Evolutionary conservation across 2,329 filamentous ascomycete species (phyloP), one percentile per base, ranked within the genome.

Genomic region (Curvularia verruculosa): DNA sequence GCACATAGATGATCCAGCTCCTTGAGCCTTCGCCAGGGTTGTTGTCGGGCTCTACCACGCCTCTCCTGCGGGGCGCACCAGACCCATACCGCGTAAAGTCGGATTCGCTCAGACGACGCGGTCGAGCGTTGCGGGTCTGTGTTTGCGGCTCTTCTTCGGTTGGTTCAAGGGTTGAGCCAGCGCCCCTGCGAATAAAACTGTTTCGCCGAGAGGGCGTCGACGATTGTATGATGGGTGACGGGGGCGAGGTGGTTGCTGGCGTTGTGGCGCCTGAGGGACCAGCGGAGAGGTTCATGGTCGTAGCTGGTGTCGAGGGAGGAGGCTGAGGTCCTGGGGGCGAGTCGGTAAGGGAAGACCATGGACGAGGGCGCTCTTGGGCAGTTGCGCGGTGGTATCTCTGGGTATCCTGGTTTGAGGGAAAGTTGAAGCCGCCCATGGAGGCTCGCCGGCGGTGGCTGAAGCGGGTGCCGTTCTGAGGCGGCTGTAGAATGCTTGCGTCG

Each of bases 1-100:
- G 83, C 8, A 90, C 87, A 69, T 90, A 90, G 51, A 90, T 89
- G 66, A 90, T 83, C 87, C 87, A 90, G 73, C 86, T 89, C 63
- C 87, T 79, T 52, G 85, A 85, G 44, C 81, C 79, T 49, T 80
- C 78, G 54, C 85, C 82, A 21, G 86, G 84, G 59, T 85, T 84
- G 59, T 81, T 76, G 61, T 82, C 80, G 1, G 80, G 81, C 64
- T 82, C 81, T 9, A 89, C 86, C 18, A 89, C 83, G 19, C 87
- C 86, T 69, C 88, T 87, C 41, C 86, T 81, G 31, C 87, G 80
- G 10, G 85, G 82, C 23, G 86, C 83, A 46, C 86, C 86, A 29
- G 86, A 84, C 3, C 86, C 85, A 56, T 87, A 87, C 73, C 72
- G 82, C 74, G 76, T 86, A 78, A 82, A 85, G 65, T 87, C 84